These are phyloP conservation scores for Dothistroma pini DNA, from an alignment of 2,329 filamentous ascomycete species.

Conservation along the genomic window DNA sequence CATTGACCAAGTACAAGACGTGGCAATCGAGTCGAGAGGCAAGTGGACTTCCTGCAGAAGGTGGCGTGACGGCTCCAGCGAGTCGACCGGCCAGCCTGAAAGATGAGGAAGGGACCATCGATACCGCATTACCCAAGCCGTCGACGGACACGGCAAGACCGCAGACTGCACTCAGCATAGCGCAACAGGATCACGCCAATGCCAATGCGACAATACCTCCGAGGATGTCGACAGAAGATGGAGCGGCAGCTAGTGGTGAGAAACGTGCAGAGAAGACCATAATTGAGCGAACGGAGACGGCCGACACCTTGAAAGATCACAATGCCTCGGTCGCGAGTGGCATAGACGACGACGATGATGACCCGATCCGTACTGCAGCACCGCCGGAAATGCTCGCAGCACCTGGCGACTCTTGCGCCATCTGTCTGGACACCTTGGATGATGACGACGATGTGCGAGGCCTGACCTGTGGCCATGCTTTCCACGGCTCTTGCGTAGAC, in stretches of 20 bases:
- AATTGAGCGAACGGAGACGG: slow-evolving; percentile 33
- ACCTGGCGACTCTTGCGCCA: slow-evolving; percentile 90
- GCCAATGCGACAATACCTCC: slow-evolving; percentile 18
- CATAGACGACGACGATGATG: slow-evolving; percentile 67
- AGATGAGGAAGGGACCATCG: slow-evolving; percentile 52
- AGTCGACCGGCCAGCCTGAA: slow-evolving; percentile 70
- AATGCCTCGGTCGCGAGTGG: slow-evolving; percentile 43
- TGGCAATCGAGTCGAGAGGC: slow-evolving; percentile 83
- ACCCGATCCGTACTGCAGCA: slow-evolving; percentile 76
- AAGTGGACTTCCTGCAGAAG: slow-evolving; percentile 76
- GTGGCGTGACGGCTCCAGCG: slow-evolving; percentile 72
- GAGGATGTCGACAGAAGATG: slow-evolving; percentile 21
- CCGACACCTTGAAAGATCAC: slow-evolving; percentile 23
- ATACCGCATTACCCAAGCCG: slow-evolving; percentile 29
- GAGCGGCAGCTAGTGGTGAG: slow-evolving; percentile 26
- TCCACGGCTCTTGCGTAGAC: slow-evolving; percentile 92
- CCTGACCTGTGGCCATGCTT: slow-evolving; percentile 93
- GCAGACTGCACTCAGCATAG: slow-evolving; percentile 39
- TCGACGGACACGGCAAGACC: slow-evolving; percentile 32
- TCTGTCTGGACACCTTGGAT: slow-evolving; percentile 91
- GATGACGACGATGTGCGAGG: slow-evolving; percentile 95
- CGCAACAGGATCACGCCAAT: slow-evolving; percentile 48
- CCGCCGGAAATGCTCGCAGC: slow-evolving; percentile 75
- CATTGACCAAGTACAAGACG: slow-evolving; percentile 91
- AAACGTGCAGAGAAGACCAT: slow-evolving; percentile 33